phyloP scores from a whole-genome alignment of 2,329 filamentous ascomycete species.

The Xylaria sp. region DNA sequence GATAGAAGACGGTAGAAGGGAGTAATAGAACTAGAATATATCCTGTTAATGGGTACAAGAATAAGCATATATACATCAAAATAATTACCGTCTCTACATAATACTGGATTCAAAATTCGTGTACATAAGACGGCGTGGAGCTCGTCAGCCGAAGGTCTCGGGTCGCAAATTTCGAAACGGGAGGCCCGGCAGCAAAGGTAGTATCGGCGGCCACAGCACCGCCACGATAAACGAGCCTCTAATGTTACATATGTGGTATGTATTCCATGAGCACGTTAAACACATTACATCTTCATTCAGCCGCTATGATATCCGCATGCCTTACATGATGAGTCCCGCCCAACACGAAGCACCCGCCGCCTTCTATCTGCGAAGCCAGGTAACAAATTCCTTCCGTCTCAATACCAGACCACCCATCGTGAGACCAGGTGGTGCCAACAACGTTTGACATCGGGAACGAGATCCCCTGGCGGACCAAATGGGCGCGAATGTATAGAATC shows the following conservation, averaged over 20 bases:
- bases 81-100: neutral
- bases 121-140: neutral
- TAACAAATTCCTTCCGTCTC: conserved; percentile 55
- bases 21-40: neutral
- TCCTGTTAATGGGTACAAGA: neutral
- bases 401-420: conserved; percentile 51
- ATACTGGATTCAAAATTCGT: neutral
- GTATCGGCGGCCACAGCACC: neutral
- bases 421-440: conserved; percentile 51
- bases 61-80: neutral
- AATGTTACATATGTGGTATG: neutral
- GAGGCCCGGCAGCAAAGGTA: neutral
- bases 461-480: conserved; percentile 50
- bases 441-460: conserved; percentile 51
- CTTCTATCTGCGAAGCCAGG: conserved; percentile 43
- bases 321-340: conserved; percentile 47
- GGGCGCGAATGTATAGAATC: conserved; percentile 50
- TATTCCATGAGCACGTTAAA: neutral
- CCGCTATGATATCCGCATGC: conserved; percentile 45
- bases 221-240: neutral
- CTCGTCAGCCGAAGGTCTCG: neutral
- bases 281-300: conserved; percentile 21
- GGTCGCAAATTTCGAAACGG: neutral
- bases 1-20: neutral
- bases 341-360: conserved; percentile 48